These are phyloP conservation scores for Capsicum baccatum DNA, from an alignment of 257 asterid genomes.

Conservation along the genomic window DNA sequence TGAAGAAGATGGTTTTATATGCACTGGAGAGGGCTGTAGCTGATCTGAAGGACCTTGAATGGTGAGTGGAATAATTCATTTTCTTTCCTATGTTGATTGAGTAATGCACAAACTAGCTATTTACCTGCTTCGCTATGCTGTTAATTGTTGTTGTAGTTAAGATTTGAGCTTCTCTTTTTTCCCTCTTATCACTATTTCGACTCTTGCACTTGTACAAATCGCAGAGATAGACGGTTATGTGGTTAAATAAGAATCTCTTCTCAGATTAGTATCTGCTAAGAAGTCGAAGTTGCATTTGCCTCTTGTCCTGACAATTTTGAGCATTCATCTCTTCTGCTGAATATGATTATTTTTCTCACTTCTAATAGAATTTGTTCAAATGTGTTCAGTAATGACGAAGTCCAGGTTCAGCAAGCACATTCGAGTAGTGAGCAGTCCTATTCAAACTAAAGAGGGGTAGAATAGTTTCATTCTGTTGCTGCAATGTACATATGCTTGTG, in stretches of 20 bases:
- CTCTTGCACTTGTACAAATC: background rate
- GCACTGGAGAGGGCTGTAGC: conserved; percentile 44
- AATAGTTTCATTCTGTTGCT: background rate
- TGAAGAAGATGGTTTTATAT: conserved; percentile 58
- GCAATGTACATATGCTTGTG: background rate
- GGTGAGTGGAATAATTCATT: conserved; percentile 20
- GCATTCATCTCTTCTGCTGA: background rate
- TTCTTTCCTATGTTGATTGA: background rate
- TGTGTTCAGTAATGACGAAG: background rate
- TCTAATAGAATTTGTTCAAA: conserved; percentile 13
- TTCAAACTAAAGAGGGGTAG: background rate
- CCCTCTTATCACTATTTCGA: background rate
- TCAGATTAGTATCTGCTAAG: background rate
- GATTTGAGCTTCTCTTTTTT: background rate
- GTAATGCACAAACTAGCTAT: background rate
- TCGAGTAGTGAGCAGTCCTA: background rate
- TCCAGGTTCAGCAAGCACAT: background rate
- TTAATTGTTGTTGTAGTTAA: background rate
- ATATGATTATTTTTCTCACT: conserved; percentile 1
- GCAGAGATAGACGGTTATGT: background rate
- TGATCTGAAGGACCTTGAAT: conserved; percentile 28
- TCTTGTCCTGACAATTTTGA: background rate
- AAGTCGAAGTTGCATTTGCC: background rate
- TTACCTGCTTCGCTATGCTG: background rate
- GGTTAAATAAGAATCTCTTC: background rate